A percentile compares a stretch with the other conserved stretches of the same genome.
These are phyloP conservation scores for Rhodotorula diobovata DNA, from an alignment of 768 basidiomycete genomes.

Conservation along the genomic window DNA sequence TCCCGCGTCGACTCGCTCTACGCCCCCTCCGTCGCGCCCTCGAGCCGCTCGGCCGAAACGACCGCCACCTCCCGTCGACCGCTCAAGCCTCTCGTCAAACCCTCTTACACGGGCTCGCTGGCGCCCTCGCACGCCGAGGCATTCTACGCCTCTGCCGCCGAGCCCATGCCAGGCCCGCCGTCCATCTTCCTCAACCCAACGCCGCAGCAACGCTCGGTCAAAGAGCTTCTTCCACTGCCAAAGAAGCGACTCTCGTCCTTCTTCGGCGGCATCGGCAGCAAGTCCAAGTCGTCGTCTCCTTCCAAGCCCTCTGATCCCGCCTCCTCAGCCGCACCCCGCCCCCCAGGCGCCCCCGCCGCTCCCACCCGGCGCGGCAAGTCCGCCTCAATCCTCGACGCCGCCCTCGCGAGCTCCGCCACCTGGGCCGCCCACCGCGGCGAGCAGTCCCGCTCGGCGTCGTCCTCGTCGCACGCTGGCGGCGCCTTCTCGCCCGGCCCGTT, in stretches of 20 bases:
- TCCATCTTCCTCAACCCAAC: conserved; percentile 7
- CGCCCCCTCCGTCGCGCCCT: conserved; percentile 17
- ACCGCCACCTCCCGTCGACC: no score
- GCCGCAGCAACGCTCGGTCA: not conserved
- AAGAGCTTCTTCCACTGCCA: conserved; percentile 3
- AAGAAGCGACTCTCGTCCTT: conserved; percentile 15
- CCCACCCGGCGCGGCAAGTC: conserved; percentile 13
- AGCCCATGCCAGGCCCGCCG: not conserved
- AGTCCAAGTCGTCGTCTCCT: not conserved
- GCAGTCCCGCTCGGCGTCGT: conserved; percentile 8
- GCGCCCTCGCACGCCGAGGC: conserved; percentile 4
- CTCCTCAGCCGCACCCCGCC: no score
- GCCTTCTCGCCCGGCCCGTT: not conserved
- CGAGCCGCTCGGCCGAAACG: not conserved
- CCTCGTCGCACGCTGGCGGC: not conserved
- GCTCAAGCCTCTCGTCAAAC: not conserved
- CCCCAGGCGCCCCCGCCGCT: not conserved
- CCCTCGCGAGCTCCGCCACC: conserved; percentile 15
- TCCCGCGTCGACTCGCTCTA: not conserved
- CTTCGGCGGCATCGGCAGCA: not conserved
- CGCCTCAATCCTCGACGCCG: conserved; percentile 25
- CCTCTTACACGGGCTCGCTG: conserved; percentile 7
- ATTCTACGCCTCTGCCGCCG: not conserved
- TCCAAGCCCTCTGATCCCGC: no score
- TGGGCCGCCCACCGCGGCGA: conserved; percentile 31